Conservation (phyloP, 805 yeast genomes). For the Cyberlindnera sargentensis region DNA sequence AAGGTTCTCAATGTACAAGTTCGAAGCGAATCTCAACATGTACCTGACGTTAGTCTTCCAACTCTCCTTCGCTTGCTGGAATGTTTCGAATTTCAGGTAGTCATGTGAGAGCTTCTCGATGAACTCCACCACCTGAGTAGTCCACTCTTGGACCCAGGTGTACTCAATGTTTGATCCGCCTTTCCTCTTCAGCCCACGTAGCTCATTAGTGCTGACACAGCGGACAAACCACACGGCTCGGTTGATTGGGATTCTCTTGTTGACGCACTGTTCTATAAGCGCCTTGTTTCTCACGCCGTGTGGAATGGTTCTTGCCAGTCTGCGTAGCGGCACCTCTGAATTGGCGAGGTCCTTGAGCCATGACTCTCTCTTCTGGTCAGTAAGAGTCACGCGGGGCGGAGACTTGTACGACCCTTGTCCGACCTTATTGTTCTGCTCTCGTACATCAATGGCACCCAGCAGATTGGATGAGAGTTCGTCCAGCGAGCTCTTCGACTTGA, state of each 20-base stretch:
- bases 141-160: slow-evolving; percentile 84
- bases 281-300: slow-evolving; percentile 78
- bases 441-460: slow-evolving; percentile 39
- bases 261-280: slow-evolving; percentile 65
- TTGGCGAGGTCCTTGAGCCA: slow-evolving; percentile 83
- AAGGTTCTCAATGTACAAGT: slow-evolving; percentile 62
- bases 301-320: slow-evolving; percentile 74
- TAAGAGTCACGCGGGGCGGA: slow-evolving; percentile 85
- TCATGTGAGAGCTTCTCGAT: slow-evolving; percentile 31
- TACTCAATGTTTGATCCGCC: slow-evolving; percentile 37
- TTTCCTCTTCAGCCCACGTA: slow-evolving; percentile 49
- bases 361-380: slow-evolving; percentile 75
- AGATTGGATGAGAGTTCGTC: slow-evolving; percentile 44
- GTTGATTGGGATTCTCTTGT: slow-evolving; percentile 61
- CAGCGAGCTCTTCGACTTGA: slow-evolving; percentile 27
- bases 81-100: slow-evolving; percentile 28
- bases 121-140: slow-evolving; percentile 67
- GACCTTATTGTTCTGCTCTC: slow-evolving; percentile 39
- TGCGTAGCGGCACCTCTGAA: slow-evolving; percentile 54
- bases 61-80: slow-evolving; percentile 31
- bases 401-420: slow-evolving; percentile 55
- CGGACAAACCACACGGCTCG: slow-evolving; percentile 89
- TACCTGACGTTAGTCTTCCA: slow-evolving; percentile 52
- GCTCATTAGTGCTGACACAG: slow-evolving; percentile 78
- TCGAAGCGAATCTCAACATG: slow-evolving; percentile 49